Evolutionary conservation across 2,329 filamentous ascomycete genomes (phyloP), one percentile per base, ranked within the genome.

Genomic region (Scedosporium minutisporum): DNA sequence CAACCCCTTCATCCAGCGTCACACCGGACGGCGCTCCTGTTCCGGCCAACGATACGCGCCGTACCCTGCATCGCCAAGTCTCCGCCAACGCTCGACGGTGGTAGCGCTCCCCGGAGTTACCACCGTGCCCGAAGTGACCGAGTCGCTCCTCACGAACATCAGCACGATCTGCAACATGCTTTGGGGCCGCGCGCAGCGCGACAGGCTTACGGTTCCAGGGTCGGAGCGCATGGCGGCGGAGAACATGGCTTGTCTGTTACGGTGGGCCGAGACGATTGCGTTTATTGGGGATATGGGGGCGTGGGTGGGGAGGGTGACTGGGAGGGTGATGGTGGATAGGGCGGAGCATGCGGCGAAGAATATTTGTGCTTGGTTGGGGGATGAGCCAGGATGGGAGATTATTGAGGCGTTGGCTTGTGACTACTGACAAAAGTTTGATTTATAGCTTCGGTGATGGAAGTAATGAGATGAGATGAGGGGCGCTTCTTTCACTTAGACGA

Each of bases 141-240:
- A 44, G 23, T 21, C 62, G 4, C 38, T 75, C 1, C 67, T 72
- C 16, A 65, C 67, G 41, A 74, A 74, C 64, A 62, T 69, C 18
- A 70, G 67, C 42, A 63, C 58, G 42, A 73, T 75, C 42, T 72
- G 71, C 65, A 66, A 65, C 44, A 66, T 70, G 63, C 58, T 73
- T 3, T 74, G 71, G 73, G 64, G 64, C 10, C 68, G 69, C 16
- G 69, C 72, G 25, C 68, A 68, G 55, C 67, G 69, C n/a, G 69
- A 71, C 46, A 66, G 72, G 7, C 64, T 69, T 10, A 60, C 70
- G 41, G 69, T 73, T 6, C 66, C 69, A 33, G 66, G 67, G 38
- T 65, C 69, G 14, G 72, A 74, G 66, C 67, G 67, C 14, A 38
- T 65, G 51, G 69, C 69, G 10, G 66, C 69, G 53, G 65, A 66